Evolutionary conservation across 768 basidiomycete genomes (phyloP).

Genomic region (Termitomyces sp.): DNA sequence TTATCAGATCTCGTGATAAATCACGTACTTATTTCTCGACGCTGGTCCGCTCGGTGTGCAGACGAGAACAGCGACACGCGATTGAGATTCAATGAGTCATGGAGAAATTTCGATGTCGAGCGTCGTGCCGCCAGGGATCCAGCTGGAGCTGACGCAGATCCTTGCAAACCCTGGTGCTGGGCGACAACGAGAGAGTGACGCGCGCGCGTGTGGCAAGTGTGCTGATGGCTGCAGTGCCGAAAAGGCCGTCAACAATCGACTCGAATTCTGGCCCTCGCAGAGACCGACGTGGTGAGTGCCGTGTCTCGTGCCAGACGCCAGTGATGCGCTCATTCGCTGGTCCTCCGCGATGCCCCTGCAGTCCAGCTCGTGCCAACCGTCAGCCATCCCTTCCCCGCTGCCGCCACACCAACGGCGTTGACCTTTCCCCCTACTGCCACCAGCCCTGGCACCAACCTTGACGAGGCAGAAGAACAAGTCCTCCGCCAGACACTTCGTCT

Average conservation of each 20-base stretch:
- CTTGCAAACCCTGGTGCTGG: conserved; percentile 80
- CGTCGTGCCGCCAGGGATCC: too few relatives aligned
- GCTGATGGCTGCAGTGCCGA: conserved; percentile 47
- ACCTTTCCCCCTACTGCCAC: conserved; percentile 3
- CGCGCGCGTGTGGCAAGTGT: too few relatives aligned
- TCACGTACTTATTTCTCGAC: too few relatives aligned
- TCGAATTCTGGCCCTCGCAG: conserved; percentile 72
- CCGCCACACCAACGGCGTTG: too few relatives aligned
- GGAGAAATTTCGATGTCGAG: too few relatives aligned
- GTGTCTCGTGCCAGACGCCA: too few relatives aligned
- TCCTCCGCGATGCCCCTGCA: conserved; percentile 52
- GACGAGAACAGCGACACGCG: too few relatives aligned
- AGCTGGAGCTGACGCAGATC: conserved; percentile 63
- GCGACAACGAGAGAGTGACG: conserved; percentile 60
- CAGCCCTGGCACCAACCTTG: conserved; percentile 16
- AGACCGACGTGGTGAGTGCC: conserved; percentile 69
- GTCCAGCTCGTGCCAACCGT: conserved; percentile 52
- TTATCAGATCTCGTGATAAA: too few relatives aligned
- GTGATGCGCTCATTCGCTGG: conserved; percentile 87
- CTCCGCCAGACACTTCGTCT: conserved; percentile 65
- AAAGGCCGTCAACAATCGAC: conserved; percentile 73
- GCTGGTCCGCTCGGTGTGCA: too few relatives aligned
- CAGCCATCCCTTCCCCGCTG: conserved; percentile 34
- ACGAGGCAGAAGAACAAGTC: conserved; percentile 47
- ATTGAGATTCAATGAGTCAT: too few relatives aligned